phyloP scores from a whole-genome alignment of 129 eudicot genomes.

The Mikania micrantha region DNA sequence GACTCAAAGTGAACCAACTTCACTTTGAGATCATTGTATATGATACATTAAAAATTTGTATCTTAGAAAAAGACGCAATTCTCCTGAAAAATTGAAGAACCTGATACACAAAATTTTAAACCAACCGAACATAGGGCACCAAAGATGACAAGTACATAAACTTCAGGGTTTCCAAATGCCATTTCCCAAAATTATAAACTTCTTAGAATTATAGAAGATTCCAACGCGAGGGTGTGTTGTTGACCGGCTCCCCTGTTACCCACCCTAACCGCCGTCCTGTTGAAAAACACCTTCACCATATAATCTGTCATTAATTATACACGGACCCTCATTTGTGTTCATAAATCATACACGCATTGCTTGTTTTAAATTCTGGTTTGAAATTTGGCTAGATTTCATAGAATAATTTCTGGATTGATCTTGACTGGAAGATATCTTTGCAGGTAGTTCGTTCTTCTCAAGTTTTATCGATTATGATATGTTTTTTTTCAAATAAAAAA shows the following conservation, averaged over 20 bases:
- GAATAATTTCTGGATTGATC: neutral
- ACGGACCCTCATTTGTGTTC: neutral
- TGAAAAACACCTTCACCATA: neutral
- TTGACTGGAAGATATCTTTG: neutral
- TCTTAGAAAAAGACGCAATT: no score
- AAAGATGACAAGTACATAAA: neutral
- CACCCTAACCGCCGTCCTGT: conserved; percentile 19
- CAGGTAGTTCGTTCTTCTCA: neutral
- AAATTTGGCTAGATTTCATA: neutral
- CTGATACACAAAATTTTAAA: neutral
- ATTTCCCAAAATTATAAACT: neutral
- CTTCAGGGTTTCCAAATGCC: neutral
- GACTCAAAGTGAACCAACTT: no score
- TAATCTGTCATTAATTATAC: neutral
- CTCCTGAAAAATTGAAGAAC: neutral
- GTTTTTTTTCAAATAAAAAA: neutral
- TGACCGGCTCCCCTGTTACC: conserved; percentile 5
- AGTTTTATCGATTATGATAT: neutral
- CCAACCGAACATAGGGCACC: neutral
- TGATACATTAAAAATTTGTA: no score
- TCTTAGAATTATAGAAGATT: neutral
- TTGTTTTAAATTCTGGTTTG: neutral
- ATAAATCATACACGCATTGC: neutral
- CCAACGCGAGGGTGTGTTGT: neutral
- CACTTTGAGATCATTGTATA: no score